phyloP scores from a whole-genome alignment of 345 rosid species.

The Linum usitatissimum region DNA sequence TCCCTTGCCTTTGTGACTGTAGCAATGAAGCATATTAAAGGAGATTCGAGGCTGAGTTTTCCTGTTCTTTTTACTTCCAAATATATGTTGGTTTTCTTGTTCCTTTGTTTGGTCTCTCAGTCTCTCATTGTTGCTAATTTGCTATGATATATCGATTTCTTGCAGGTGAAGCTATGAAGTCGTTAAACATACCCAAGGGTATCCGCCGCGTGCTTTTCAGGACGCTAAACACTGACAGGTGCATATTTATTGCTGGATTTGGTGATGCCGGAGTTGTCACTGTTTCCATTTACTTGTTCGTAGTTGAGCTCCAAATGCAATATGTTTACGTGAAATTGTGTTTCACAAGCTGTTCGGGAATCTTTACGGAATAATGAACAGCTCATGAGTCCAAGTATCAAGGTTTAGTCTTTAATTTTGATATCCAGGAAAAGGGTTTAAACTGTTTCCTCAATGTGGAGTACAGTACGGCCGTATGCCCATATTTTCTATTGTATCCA shows the following conservation, averaged over 20 bases:
- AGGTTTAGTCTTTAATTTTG: background rate
- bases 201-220: conserved; percentile 76
- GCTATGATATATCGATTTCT: background rate
- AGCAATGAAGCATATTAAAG: background rate
- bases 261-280: background rate
- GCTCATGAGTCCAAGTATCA: background rate
- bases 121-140: background rate
- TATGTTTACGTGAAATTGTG: no score
- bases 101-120: background rate
- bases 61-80: background rate
- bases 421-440: background rate
- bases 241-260: background rate
- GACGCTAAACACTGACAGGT: conserved; percentile 82
- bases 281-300: background rate
- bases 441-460: background rate
- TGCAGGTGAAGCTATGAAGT: conserved; percentile 74
- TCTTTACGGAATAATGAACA: no score
- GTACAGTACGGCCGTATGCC: background rate
- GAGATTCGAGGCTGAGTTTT: background rate
- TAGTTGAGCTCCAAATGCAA: background rate
- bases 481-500: background rate
- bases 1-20: background rate
- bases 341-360: no score
- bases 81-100: background rate
- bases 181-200: conserved; percentile 68